A percentile compares a stretch with the other conserved stretches of the same genome.
Conservation (phyloP, 352 stramenopile species). For the Thalassiosira hispida region DNA sequence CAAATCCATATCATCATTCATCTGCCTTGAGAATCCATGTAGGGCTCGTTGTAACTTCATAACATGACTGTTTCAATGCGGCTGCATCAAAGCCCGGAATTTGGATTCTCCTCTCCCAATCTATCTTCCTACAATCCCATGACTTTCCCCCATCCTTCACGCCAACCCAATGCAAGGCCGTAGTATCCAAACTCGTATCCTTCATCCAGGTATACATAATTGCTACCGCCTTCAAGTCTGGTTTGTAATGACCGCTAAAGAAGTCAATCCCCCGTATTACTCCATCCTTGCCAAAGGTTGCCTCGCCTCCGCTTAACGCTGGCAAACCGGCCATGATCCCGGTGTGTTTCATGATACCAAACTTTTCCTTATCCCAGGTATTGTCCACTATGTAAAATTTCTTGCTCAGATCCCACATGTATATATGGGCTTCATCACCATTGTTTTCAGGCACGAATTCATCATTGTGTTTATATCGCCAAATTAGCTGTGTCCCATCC, state of each 20-base stretch:
- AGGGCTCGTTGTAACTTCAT: background rate
- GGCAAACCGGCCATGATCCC: background rate
- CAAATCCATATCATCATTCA: background rate
- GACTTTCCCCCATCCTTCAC: background rate
- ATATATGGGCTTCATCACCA: background rate
- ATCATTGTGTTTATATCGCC: slow-evolving; percentile 6
- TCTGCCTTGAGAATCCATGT: background rate
- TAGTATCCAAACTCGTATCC: slow-evolving; percentile 10
- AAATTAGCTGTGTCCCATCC: slow-evolving; percentile 3
- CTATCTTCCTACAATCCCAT: background rate
- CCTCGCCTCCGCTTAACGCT: background rate
- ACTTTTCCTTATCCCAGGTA: slow-evolving; percentile 2
- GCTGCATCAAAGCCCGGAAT: background rate
- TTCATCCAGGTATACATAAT: slow-evolving; percentile 30
- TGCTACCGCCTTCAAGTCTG: background rate
- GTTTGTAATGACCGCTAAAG: slow-evolving; percentile 15
- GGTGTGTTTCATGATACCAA: slow-evolving; percentile 9
- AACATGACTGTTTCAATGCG: slow-evolving; percentile 2
- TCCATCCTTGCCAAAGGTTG: slow-evolving; percentile 6
- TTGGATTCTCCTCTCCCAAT: slow-evolving; percentile 10
- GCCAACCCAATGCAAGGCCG: too few species aligned
- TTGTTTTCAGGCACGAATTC: background rate
- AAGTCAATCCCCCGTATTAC: slow-evolving; percentile 5
- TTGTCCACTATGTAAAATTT: slow-evolving; percentile 6
- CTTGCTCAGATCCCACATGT: slow-evolving; percentile 1